A percentile compares a stretch with the other conserved stretches of the same genome.
phyloP scores from a whole-genome alignment of 768 basidiomycete species.

The Galerina marginata region DNA sequence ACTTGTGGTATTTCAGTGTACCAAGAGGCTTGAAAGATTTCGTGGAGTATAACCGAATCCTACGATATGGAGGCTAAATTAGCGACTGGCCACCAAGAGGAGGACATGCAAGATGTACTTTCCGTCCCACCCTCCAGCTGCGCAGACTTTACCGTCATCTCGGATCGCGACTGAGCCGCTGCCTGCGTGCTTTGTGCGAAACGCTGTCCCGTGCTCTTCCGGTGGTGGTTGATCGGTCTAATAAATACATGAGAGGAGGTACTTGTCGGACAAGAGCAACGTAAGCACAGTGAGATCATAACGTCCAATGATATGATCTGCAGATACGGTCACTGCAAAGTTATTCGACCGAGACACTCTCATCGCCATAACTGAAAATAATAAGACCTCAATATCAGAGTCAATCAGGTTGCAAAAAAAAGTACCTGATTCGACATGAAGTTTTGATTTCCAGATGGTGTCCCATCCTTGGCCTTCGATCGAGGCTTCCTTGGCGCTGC shows the following conservation, averaged over 20 bases:
- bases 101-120: slow-evolving; percentile 53
- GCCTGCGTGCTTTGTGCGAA: slow-evolving; percentile 79
- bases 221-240: slow-evolving; percentile 23
- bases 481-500: slow-evolving; percentile 48
- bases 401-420: background rate
- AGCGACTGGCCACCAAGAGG: slow-evolving; percentile 1
- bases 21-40: slow-evolving; percentile 84
- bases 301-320: slow-evolving; percentile 77
- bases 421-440: slow-evolving; percentile 78
- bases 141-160: slow-evolving; percentile 78
- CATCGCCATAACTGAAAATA: slow-evolving; percentile 78
- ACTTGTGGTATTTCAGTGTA: slow-evolving; percentile 82
- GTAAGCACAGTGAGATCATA: slow-evolving; percentile 59
- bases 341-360: slow-evolving; percentile 60
- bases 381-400: slow-evolving; percentile 27
- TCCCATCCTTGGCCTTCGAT: slow-evolving; percentile 81
- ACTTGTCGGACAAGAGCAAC: background rate
- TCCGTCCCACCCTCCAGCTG: slow-evolving; percentile 95
- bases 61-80: slow-evolving; percentile 31
- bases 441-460: slow-evolving; percentile 63
- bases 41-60: slow-evolving; percentile 83
- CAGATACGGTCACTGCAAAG: slow-evolving; percentile 82
- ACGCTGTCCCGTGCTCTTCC: slow-evolving; percentile 34
- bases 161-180: slow-evolving; percentile 80
- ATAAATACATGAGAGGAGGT: background rate